Percentiles rank a stretch among this genome's conserved stretches.
Conservation (phyloP, 2,329 filamentous ascomycete species). For the Botrytis tulipae region DNA sequence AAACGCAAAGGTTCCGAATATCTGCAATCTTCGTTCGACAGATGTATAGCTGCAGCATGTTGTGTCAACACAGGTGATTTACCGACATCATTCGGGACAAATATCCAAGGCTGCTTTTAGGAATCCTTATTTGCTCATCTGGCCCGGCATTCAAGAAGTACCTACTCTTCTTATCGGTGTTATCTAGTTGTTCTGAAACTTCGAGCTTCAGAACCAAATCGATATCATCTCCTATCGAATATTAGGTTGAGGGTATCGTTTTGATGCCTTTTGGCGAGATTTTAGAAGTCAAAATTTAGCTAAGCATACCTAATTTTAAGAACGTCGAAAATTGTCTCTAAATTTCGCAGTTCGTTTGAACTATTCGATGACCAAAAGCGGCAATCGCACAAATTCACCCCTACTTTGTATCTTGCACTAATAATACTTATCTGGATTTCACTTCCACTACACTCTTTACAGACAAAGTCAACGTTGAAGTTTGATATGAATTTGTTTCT, state of each 20-base stretch:
- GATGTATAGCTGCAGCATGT: slow-evolving; percentile 8
- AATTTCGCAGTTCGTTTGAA: background rate
- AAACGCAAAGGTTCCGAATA: slow-evolving; percentile 9
- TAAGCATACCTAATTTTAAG: background rate
- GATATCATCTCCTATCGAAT: background rate
- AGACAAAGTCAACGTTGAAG: background rate
- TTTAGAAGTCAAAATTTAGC: background rate
- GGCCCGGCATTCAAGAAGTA: background rate
- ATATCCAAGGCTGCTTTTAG: slow-evolving; percentile 5
- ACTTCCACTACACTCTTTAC: background rate
- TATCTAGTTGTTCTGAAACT: background rate
- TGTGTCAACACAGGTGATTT: background rate
- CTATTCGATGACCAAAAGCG: background rate
- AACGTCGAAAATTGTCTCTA: background rate
- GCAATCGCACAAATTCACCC: background rate
- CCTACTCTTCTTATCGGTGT: background rate
- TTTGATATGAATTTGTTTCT: background rate
- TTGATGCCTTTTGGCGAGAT: background rate
- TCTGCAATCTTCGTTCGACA: background rate
- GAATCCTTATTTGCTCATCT: background rate
- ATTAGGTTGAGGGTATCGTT: background rate
- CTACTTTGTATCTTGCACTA: background rate
- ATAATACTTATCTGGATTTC: background rate
- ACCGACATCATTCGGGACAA: slow-evolving; percentile 10
- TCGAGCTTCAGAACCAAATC: background rate